Evolutionary conservation across 2,329 filamentous ascomycete species (phyloP), one percentile per base, ranked within the genome.

Genomic region (Neopestalotiopsis sp.): DNA sequence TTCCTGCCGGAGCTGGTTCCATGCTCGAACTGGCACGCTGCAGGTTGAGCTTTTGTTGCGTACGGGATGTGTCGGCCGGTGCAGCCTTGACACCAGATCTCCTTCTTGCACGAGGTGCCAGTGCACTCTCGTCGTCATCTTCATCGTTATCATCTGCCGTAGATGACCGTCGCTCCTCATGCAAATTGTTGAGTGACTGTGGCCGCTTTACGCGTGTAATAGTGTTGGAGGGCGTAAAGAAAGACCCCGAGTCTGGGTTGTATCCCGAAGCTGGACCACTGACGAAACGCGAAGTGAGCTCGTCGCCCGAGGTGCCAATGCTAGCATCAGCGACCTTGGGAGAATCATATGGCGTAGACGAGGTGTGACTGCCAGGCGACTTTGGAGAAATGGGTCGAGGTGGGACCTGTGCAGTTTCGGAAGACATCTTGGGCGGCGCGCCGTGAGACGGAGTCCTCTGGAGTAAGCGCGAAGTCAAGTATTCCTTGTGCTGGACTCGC

Each of bases 31-130:
- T 92, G 38, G 91, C 91, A 49, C 92, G 87, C 75, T 94, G 91
- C 1, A 94, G 84, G 80, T 93, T 91, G 14, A 94, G 83, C 75
- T 94, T 94, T 77, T 94, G 91, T 79, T 94, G 91, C 1, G 91
- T 93, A 14, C 92, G 86, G 67, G 90, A 92, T 72, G 88, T 85
- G 69, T 89, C 86, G 1, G 85, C 84, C 0, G 84, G 78, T 1
- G 81, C 81, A 1, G 80, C 80, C 20, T 74, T 83, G 71, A 72
- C 80, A 71, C 42, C 81, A 71, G 81, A 79, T 73, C 75, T 80
- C 73, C 74, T 80, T 74, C 71, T 83, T 74, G 76, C 78, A 75
- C 82, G 82, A 32, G 84, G 85, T 3, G 84, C 81, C 14, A 88
- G 76, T 45, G 82, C 84, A 68, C 84, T 86, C 14, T 78, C 79